Conservation (phyloP, 768 basidiomycete species). For the Mycena epipterygia region DNA sequence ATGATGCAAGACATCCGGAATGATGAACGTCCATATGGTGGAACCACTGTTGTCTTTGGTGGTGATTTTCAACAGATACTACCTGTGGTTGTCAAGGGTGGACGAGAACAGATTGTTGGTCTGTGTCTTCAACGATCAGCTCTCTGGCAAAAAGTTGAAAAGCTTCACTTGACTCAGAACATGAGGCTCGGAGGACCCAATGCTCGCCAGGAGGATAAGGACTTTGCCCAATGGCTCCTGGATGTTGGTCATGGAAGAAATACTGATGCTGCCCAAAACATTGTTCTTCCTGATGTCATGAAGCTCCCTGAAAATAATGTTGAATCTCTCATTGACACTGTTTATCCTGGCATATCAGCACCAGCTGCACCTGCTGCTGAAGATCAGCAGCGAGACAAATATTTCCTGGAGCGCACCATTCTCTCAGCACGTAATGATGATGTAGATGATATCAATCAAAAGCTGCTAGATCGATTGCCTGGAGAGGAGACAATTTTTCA, state of each 20-base stretch:
- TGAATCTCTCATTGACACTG: neutral
- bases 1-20: no score
- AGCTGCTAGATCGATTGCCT: constrained; percentile 39
- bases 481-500: constrained; percentile 40
- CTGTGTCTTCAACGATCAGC: constrained; percentile 9
- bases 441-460: constrained; percentile 50
- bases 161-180: neutral
- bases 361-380: no score
- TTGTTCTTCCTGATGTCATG: constrained; percentile 8
- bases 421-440: constrained; percentile 49
- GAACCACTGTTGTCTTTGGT: neutral
- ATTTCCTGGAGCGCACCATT: constrained; percentile 45
- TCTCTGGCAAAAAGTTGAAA: constrained; percentile 11
- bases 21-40: constrained; percentile 16
- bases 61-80: constrained; percentile 3
- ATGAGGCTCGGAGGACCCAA: constrained; percentile 9
- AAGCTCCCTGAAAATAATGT: neutral
- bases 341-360: neutral
- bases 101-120: constrained; percentile 22
- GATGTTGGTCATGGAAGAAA: constrained; percentile 22
- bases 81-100: constrained; percentile 22
- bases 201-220: constrained; percentile 1
- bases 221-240: constrained; percentile 30
- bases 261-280: neutral
- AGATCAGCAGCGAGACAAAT: constrained; percentile 38